Conservation (phyloP, 163 green algal genomes). For the Chlorella variabilis region DNA sequence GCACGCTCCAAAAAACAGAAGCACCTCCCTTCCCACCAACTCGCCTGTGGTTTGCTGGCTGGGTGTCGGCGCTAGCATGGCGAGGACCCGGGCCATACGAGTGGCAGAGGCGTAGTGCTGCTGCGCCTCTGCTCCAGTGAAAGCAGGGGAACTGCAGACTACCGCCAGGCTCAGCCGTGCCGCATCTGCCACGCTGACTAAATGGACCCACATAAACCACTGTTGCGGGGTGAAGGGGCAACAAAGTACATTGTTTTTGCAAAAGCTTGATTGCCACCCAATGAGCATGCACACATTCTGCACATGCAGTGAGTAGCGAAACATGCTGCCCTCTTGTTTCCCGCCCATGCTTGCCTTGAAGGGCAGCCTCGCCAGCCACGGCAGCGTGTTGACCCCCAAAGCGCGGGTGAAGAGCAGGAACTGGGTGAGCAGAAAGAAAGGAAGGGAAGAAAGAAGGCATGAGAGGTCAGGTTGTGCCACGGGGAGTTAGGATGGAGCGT, state of each 20-base stretch:
- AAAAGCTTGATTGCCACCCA: no score
- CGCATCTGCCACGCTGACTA: background rate
- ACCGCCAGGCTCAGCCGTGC: background rate
- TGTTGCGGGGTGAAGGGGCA: background rate
- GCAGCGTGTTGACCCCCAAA: conserved; percentile 22
- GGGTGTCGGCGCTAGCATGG: background rate
- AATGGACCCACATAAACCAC: conserved; percentile 26
- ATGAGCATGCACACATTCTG: no score
- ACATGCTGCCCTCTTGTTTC: no score
- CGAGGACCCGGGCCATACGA: background rate
- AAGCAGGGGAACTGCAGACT: conserved; percentile 4
- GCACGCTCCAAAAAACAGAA: no score
- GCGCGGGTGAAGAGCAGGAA: conserved; percentile 5
- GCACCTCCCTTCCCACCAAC: background rate
- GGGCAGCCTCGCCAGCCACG: conserved; percentile 23
- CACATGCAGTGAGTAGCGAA: no score
- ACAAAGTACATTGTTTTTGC: no score
- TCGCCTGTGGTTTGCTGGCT: background rate
- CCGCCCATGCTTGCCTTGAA: conserved; percentile 5
- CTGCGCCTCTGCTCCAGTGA: background rate
- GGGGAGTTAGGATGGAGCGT: no score
- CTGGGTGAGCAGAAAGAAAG: no score
- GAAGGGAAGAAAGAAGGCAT: no score
- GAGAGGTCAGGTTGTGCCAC: no score
- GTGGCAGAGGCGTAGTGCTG: background rate